These are phyloP conservation scores for Pseudogymnoascus sp. DNA, from an alignment of 2,329 filamentous ascomycete genomes.

Conservation along the genomic window DNA sequence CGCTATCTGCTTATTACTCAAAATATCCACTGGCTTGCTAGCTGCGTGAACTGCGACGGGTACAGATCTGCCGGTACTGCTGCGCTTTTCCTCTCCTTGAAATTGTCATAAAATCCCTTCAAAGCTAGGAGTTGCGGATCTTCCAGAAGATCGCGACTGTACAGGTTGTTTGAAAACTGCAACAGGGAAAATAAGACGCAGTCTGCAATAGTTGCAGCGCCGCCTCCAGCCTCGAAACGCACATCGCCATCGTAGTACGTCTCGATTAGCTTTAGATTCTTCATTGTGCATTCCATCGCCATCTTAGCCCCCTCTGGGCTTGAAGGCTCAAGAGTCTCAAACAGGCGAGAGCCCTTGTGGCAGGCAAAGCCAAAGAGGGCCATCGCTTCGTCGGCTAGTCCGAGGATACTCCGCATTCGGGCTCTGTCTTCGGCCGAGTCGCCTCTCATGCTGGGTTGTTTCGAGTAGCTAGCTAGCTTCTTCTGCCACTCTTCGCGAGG, in stretches of 20 bases:
- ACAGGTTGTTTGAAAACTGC: not conserved
- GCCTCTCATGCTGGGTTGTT: slow-evolving; percentile 6
- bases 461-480: not conserved
- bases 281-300: not conserved
- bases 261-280: slow-evolving; percentile 8
- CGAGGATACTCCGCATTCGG: slow-evolving; percentile 8
- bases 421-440: slow-evolving; percentile 7
- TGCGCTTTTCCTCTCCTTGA: not conserved
- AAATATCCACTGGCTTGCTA: not conserved
- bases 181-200: not conserved
- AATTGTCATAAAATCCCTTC: not conserved
- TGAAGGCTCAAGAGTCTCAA: slow-evolving; percentile 7
- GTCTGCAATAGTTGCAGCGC: not conserved
- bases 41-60: not conserved
- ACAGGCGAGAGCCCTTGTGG: slow-evolving; percentile 8
- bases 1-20: not conserved
- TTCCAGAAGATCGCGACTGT: not conserved
- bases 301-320: not conserved
- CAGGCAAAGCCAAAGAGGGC: slow-evolving; percentile 6
- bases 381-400: slow-evolving; percentile 8
- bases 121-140: not conserved
- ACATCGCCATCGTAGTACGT: slow-evolving; percentile 11
- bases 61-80: not conserved
- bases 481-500: not conserved
- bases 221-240: not conserved